Base-by-base conservation (phyloP, 2,329 filamentous ascomycete species). In the Nemania abortiva region DNA sequence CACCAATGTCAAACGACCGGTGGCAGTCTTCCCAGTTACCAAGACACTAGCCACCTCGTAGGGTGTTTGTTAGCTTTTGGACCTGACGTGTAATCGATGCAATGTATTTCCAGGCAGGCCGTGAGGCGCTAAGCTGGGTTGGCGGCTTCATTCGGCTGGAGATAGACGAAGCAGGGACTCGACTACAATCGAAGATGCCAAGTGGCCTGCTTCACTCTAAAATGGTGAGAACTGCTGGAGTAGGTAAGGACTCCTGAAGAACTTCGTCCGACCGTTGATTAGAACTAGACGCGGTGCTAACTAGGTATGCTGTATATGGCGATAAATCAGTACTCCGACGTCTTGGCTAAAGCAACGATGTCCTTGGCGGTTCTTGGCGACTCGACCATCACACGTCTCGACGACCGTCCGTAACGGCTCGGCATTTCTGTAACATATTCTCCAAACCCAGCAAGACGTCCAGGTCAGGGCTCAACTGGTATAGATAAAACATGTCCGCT, bases 341-440 rank as follows among this genome's bases (percentile, higher is more conserved):
- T 63, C 76, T 77, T 76, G 73, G 72, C 73, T 68, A 66, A 72
- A 42, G 37, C 37, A 68, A 66, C 73, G 71, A 74, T 65, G 68
- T 64, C 58, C 75, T 74, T 74, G 74, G 74, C 72, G 49, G 24
- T 49, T 27, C 69, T 71, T 72, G 70, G 74, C 59, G 3, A 59
- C 27, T 64, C 22, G 65, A 37, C 47, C 29, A 64, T 68, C 60
- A 64, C 10, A 64, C 55, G 20, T 55, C 70, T 70, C 50, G 22
- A 62, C 24, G 11, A n/a, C 22, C 53, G 34, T 71, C 60, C 24
- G 63, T 66, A n/a, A 73, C 65, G 52, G 52, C 56, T 60, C 42
- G 64, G 63, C 57, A 52, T 52, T 60, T 64, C 45, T 61, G 53
- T 67, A 67, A 66, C 49, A 53, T 20, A 11, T 27, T 13, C 20